phyloP scores from a whole-genome alignment of 1,284 basidiomycete species.

The Sporisorium reilianum region DNA sequence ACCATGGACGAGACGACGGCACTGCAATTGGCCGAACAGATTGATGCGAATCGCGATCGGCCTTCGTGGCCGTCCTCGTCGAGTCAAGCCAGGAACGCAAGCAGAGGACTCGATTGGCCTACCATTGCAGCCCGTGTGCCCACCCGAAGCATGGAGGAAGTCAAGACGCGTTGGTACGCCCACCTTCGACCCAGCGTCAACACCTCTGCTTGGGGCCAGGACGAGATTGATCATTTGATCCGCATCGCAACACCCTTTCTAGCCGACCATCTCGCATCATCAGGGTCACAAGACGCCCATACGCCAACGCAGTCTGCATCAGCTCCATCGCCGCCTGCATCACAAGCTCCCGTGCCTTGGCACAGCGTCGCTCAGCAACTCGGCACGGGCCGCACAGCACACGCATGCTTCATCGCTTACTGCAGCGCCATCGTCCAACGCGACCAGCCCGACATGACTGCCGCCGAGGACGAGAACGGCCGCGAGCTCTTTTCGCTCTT shows the following conservation, averaged over 20 bases:
- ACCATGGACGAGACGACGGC: slow-evolving; percentile 23
- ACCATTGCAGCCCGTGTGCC: slow-evolving; percentile 32
- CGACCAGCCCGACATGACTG: slow-evolving; percentile 33
- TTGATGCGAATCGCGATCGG: slow-evolving; percentile 14
- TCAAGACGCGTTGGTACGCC: slow-evolving; percentile 39
- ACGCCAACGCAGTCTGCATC: not conserved
- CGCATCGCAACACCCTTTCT: slow-evolving; percentile 21
- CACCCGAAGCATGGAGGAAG: slow-evolving; percentile 30
- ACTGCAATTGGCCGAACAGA: slow-evolving; percentile 29
- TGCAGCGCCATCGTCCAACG: slow-evolving; percentile 22
- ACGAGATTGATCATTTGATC: slow-evolving; percentile 23
- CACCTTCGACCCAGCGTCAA: slow-evolving; percentile 40
- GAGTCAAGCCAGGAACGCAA: not conserved
- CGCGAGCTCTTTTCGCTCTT: slow-evolving; percentile 40
- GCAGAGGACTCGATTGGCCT: slow-evolving; percentile 29
- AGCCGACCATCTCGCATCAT: not conserved
- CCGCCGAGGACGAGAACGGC: slow-evolving; percentile 29
- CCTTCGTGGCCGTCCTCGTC: not conserved
- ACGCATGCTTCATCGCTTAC: slow-evolving; percentile 35
- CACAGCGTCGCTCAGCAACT: slow-evolving; percentile 25
- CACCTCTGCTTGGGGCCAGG: slow-evolving; percentile 13
- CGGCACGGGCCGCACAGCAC: slow-evolving; percentile 26
- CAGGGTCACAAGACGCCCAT: not conserved
- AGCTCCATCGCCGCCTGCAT: not conserved
- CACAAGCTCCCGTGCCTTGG: slow-evolving; percentile 29